These are phyloP conservation scores for Tolypocladium capitatum DNA, from an alignment of 2,329 filamentous ascomycete species.

Conservation along the genomic window DNA sequence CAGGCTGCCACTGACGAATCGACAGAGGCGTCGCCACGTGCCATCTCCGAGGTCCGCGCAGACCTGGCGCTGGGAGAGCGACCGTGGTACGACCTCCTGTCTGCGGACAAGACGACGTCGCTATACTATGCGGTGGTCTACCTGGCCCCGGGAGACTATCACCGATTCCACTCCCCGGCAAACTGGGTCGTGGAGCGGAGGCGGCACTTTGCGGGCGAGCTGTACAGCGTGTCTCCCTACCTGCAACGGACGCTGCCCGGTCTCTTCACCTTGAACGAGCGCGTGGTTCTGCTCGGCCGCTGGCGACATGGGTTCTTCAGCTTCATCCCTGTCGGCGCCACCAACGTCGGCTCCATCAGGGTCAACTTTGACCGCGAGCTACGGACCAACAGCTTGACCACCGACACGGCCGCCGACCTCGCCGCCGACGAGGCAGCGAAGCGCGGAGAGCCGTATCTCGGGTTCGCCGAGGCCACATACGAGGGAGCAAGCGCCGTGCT, in stretches of 20 bases:
- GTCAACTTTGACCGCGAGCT: constrained; percentile 95
- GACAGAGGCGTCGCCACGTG: constrained; percentile 45
- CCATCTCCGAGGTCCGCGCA: constrained; percentile 70
- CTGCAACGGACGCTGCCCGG: constrained; percentile 84
- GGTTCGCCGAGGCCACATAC: constrained; percentile 88
- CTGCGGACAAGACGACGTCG: constrained; percentile 49
- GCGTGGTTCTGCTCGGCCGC: constrained; percentile 80
- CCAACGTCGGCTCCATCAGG: constrained; percentile 92
- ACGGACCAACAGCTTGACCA: constrained; percentile 80
- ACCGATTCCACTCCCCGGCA: constrained; percentile 91
- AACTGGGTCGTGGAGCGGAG: constrained; percentile 91
- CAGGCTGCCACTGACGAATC: constrained; percentile 60
- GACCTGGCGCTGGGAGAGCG: constrained; percentile 63
- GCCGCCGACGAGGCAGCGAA: constrained; percentile 68
- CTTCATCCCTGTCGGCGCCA: constrained; percentile 89
- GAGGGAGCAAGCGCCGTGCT: constrained; percentile 62
- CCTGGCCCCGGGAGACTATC: constrained; percentile 92
- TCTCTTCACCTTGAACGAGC: constrained; percentile 92
- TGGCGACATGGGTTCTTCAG: constrained; percentile 98
- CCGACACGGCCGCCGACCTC: constrained; percentile 80
- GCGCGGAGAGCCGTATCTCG: constrained; percentile 72
- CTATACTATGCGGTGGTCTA: constrained; percentile 95
- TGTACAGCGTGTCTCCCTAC: constrained; percentile 91
- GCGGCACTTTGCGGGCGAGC: constrained; percentile 93
- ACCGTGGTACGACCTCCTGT: constrained; percentile 59